Conservation (phyloP, 805 yeast genomes). For the Yamadazyma sp. region DNA sequence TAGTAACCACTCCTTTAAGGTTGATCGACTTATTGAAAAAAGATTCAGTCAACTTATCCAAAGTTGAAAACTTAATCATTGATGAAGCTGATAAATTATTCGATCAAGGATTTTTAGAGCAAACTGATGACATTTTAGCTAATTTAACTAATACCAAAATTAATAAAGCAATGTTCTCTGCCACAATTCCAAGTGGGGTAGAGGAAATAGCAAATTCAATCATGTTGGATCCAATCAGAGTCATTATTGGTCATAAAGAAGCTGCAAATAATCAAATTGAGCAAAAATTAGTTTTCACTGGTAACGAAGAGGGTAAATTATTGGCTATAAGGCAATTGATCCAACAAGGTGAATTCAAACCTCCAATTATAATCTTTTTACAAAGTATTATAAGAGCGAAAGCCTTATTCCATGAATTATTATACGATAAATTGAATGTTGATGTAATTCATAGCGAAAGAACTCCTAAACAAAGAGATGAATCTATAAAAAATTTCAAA, state of each 20-base stretch:
- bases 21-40: slow-evolving; percentile 73
- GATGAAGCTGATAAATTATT: slow-evolving; percentile 97
- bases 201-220: slow-evolving; percentile 84
- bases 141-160: slow-evolving; percentile 48
- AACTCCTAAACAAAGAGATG: slow-evolving; percentile 83
- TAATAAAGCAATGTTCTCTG: slow-evolving; percentile 83
- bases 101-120: slow-evolving; percentile 82
- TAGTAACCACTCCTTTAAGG: slow-evolving; percentile 86
- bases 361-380: slow-evolving; percentile 88
- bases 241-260: slow-evolving; percentile 89
- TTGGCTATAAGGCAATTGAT: slow-evolving; percentile 88
- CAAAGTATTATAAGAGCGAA: slow-evolving; percentile 93
- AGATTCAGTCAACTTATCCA: slow-evolving; percentile 56
- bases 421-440: slow-evolving; percentile 88
- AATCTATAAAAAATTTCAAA: slow-evolving; percentile 78
- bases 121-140: slow-evolving; percentile 80
- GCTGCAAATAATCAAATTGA: slow-evolving; percentile 84
- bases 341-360: slow-evolving; percentile 78
- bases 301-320: slow-evolving; percentile 93
- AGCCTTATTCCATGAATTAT: slow-evolving; percentile 87
- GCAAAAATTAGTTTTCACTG: slow-evolving; percentile 81
- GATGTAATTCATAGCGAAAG: slow-evolving; percentile 96
- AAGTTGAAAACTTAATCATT: slow-evolving; percentile 73
- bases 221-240: slow-evolving; percentile 81
- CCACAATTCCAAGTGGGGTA: slow-evolving; percentile 91